Base-by-base conservation (phyloP, 345 rosid genomes). In the Dimocarpus longan region DNA sequence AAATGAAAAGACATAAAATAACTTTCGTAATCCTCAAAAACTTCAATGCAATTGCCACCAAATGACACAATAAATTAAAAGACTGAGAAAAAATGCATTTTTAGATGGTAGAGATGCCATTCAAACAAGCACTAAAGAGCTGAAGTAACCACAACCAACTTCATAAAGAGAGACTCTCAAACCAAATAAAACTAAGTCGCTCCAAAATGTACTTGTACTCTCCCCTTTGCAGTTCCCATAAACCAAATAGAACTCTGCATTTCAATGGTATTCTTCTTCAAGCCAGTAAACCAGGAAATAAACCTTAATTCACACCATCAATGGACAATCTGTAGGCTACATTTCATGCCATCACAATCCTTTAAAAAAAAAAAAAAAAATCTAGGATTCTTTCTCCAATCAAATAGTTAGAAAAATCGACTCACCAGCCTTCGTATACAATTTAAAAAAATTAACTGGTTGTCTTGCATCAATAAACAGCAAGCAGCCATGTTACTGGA, bases 241-340 rank as follows among this genome's bases (percentile, higher is more conserved):
- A 70, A 24, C 37, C 43, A 57, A 70, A 50, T 48, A 7, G 42
- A 50, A 32, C 37, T 21, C 22, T 8, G 8, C 74, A 26, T 70
- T 15, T 70, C 22, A 46, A 10, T 44, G 10, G 62, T 28, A 26
- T 70, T 70, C 59, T 70, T 48, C 59, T 70, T 70, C 74, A 57
- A 70, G 8, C 60, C 60, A 48, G 48, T 10, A 42, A 67, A 67
- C 22, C 12, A 67, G 8, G 18, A 48, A 48, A n/a, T 6, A 48
- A 26, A 19, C 19, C 57, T 21, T 48, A 11, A 44, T 22, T 32
- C 73, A 44, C 40, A 26, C 40, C n/a, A 24, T 26, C 32, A 72
- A 72, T 1, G 2, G 3, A 32, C 10, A 46, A 46, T 11, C 8
- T 46, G 52, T 46, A 46, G 52, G 52, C 10, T 46, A 32, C 37